Percentiles rank a stretch among this genome's conserved stretches.
Evolutionary conservation across 495 filamentous ascomycete species (phyloP).

Genomic region (Diplogelasinospora grovesii): DNA sequence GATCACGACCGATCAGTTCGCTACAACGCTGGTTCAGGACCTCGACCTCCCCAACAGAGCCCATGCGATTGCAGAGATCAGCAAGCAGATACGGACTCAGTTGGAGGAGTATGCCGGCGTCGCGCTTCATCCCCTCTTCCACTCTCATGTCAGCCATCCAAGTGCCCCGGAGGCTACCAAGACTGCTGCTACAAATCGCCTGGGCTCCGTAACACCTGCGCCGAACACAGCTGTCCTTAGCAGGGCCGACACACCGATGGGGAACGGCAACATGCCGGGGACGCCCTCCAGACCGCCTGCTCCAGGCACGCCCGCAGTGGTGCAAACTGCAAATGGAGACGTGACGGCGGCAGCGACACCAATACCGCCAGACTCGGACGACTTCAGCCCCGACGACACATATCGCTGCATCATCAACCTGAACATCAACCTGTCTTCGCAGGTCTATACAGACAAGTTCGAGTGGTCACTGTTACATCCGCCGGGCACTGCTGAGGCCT

Average conservation of each 20-base stretch:
- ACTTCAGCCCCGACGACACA: constrained; percentile 74
- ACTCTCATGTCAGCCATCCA: constrained; percentile 43
- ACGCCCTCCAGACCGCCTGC: constrained; percentile 25
- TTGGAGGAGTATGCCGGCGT: constrained; percentile 95
- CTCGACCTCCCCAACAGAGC: constrained; percentile 77
- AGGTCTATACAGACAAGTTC: constrained; percentile 93
- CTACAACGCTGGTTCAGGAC: constrained; percentile 82
- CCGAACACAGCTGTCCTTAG: constrained; percentile 27
- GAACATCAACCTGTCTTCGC: constrained; percentile 87
- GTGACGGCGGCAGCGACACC: constrained; percentile 23
- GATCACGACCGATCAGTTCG: constrained; percentile 93
- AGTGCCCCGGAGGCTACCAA: constrained; percentile 36
- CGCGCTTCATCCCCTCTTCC: constrained; percentile 86
- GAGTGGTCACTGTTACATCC: constrained; percentile 97
- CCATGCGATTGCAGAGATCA: constrained; percentile 67
- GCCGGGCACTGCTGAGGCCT: constrained; percentile 82
- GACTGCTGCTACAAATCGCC: constrained; percentile 26
- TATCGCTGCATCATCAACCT: constrained; percentile 87
- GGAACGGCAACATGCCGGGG: constrained; percentile 23
- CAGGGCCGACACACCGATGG: constrained; percentile 43
- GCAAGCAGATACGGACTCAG: constrained; percentile 88
- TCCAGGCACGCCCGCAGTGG: constrained; percentile 11
- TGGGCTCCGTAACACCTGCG: constrained; percentile 36
- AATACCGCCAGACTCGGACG: constrained; percentile 14
- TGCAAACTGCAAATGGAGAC: constrained; percentile 20